phyloP scores from a whole-genome alignment of 176 grass and related monocot species.

The Triticum turgidum region DNA sequence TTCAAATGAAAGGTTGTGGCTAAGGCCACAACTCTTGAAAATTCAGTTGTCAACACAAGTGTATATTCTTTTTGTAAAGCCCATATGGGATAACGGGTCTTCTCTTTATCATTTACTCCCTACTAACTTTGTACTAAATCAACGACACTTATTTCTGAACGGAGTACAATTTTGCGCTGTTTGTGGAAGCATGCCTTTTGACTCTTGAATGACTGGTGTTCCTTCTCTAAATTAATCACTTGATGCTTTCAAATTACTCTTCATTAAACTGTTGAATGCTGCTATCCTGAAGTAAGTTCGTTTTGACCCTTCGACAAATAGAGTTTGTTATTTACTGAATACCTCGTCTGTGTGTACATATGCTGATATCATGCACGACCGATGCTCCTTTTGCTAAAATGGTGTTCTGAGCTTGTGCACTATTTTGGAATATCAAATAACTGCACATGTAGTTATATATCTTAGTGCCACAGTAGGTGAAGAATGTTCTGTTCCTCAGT shows the following conservation, averaged over 20 bases:
- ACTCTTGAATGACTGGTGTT: neutral
- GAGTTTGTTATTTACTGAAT: neutral
- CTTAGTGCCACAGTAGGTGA: neutral
- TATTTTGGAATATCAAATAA: neutral
- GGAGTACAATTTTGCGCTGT: too few relatives aligned
- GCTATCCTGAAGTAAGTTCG: slow-evolving; percentile 38
- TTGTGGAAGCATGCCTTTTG: too few relatives aligned
- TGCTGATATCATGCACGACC: slow-evolving; percentile 9
- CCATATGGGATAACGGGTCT: neutral
- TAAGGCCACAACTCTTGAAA: slow-evolving; percentile 1
- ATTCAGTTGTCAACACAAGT: slow-evolving; percentile 6
- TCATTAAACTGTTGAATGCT: slow-evolving; percentile 20
- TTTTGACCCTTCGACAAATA: slow-evolving; percentile 17
- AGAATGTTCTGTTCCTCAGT: neutral
- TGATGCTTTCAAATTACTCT: neutral
- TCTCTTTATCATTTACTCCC: neutral
- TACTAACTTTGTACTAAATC: too few relatives aligned
- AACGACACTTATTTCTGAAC: too few relatives aligned
- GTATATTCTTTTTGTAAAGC: neutral
- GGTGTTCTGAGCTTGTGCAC: neutral
- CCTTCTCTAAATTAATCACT: slow-evolving; percentile 5
- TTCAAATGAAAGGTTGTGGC: neutral
- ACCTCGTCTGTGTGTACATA: neutral
- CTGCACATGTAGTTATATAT: slow-evolving; percentile 7
- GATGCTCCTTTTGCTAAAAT: slow-evolving; percentile 7